Base-by-base conservation (phyloP, 805 yeast genomes). In the Teunomyces atbi region DNA sequence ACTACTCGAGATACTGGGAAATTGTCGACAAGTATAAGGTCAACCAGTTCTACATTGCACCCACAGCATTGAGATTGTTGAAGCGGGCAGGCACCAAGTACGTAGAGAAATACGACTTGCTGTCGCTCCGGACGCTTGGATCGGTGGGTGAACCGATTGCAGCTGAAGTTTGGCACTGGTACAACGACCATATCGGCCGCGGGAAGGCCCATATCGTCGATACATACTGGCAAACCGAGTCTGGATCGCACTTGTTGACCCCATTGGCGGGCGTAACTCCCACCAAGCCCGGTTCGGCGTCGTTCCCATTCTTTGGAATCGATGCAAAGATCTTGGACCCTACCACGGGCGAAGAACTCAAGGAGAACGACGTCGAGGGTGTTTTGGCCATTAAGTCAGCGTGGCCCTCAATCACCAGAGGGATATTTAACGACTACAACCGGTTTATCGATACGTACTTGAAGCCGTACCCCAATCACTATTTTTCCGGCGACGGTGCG, bases 371-470 rank as follows among this genome's bases (percentile, higher is more conserved):
- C 60, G 97, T 89, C 47, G 98, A 90, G 69, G 99, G 99, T 71
- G 97, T 94, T 26, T 77, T 94, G 53, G 97, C 96, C 28, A 82
- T 94, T 61, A 84, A 83, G 62, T 76, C 82, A 41, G 79, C 97
- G 30, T 94, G 99, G 99, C 99, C 99, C 47, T 90, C 97, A n/a
- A 91, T 94, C 84, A 94, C 98, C 26, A 85, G 99, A 73, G 83
- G 97, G 45, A 94, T 94, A 50, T 91, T 84, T 83, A 85, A 84
- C 63, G 89, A 91, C 67, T 95, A 92, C 67, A 71, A 73, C 52
- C 83, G 96, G 60, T 92, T 78, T 72, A 73, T 90, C 60, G 97
- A 92, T 51, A 94, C 98, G 34, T 94, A 94, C 69, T 77, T 94
- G 64, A 84, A 83, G 59, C 96, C 97, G 44, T 94, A 92, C 74